phyloP scores from a whole-genome alignment of 140 eudicot species.

The Eryngium alpinum region DNA sequence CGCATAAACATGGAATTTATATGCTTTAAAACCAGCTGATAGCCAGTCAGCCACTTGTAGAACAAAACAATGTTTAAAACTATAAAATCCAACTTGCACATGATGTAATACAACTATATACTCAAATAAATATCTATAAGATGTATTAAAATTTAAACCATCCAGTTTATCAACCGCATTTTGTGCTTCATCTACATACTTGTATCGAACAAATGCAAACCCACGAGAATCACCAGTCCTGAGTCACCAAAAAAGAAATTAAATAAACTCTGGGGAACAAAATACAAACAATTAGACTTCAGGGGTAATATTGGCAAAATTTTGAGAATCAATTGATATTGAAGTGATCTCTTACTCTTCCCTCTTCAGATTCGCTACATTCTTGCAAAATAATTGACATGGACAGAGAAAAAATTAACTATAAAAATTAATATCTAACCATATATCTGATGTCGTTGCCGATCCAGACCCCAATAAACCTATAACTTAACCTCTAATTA shows the following conservation, averaged over 20 bases:
- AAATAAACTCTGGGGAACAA: not conserved
- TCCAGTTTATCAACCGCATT: not conserved
- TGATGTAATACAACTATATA: not conserved
- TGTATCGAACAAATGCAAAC: slow-evolving; percentile 71
- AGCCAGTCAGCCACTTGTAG: not conserved
- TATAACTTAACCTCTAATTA: too few relatives aligned
- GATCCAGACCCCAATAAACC: too few relatives aligned
- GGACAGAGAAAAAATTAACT: too few relatives aligned
- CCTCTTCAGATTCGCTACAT: too few relatives aligned
- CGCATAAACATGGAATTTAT: not conserved
- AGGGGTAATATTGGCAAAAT: not conserved
- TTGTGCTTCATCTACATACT: slow-evolving; percentile 48
- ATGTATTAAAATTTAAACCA: not conserved
- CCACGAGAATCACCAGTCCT: slow-evolving; percentile 82
- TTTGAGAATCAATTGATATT: too few relatives aligned
- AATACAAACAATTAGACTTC: not conserved
- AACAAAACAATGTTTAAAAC: not conserved
- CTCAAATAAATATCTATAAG: not conserved
- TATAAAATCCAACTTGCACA: not conserved
- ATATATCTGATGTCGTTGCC: too few relatives aligned
- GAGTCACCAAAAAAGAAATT: not conserved
- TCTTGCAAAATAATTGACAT: too few relatives aligned
- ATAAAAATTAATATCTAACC: too few relatives aligned
- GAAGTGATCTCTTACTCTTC: too few relatives aligned
- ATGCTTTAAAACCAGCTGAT: too few relatives aligned